Evolutionary conservation across 495 filamentous ascomycete genomes (phyloP), one percentile per base, ranked within the genome.

Genomic region (Penicillium turbatum): DNA sequence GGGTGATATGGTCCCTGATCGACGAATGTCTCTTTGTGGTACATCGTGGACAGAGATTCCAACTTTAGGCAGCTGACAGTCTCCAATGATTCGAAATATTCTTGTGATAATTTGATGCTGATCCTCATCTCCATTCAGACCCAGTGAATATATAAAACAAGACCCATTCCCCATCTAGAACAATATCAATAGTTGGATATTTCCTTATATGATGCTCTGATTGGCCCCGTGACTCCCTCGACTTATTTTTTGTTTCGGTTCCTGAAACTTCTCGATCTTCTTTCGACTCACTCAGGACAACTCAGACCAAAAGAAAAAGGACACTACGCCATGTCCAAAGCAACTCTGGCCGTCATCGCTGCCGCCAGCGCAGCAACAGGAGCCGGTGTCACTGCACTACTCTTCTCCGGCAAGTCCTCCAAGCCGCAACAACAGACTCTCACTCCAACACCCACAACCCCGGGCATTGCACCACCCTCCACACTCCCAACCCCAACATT

Each of bases 321-420:
- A 17, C n/a, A n/a, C n/a, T n/a, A n/a, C n/a, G 60, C 48, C 52
- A 90, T 92, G 89, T 91, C 90, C 24, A 96, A 95, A 72, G 78
- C 84, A 26, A 96, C 92, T 19, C 62, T 97, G 54, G 91, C 90
- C 38, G 79, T 93, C 38, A 87, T 96, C 59, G 93, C 91, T 36
- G 92, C 88, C 42, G 87, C 86, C 67, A 88, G 89, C 65, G 93
- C 93, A 40, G 90, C 88, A 66, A 86, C 90, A 35, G 93, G 92
- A 17, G 92, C 91, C 44, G 89, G 88, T 53, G 74, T 87, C 45
- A 96, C 91, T 36, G 87, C 86, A 27, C 78, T 90, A 15, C 78
- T 95, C 69, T 89, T 82, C 70, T 86, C 86, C n/a, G 67, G 81
- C 48, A 81, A 80, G 57, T 65, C 78, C 12, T 61, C 64, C 32